Base-by-base conservation (phyloP, 2,329 filamentous ascomycete species). In the Sporothrix brunneoviolacea region DNA sequence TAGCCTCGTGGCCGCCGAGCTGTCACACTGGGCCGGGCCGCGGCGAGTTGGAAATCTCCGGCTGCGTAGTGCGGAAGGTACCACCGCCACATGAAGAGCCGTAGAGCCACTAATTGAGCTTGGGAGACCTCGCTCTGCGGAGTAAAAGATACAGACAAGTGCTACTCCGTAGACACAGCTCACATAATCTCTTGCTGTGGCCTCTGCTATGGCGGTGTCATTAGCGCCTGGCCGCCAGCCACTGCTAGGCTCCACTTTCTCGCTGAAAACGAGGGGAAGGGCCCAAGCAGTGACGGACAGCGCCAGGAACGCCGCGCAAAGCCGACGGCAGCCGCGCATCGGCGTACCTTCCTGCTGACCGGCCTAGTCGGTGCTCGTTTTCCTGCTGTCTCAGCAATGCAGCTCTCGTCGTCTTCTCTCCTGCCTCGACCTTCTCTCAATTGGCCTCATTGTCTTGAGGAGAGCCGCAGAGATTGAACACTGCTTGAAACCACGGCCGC, bases 241-340 rank as follows among this genome's bases (percentile, higher is more conserved):
- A 33, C 33, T 47, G 44, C 33, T 27, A 47, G 33, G 45, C 45
- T 48, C 45, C 45, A 48, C 45, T 48, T 47, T n/a, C n/a, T n/a
- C n/a, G n/a, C 30, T 38, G 35, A 45, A 37, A 38, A 47, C 33
- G 35, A 47, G 44, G 44, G 43, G 43, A 46, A 46, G 9, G 33
- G 6, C 27, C 12, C 10, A 48, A 32, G 8, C 27, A 48, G 28
- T 18, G 37, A 28, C n/a, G 15, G 18, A 32, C 40, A 33, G 36
- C 4, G 40, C 33, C 33, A 46, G 42, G 43, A 18, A 40, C 51
- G 21, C 38, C 42, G 48, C 9, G 7, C 15, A 37, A 54, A 54
- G 52, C 52, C 52, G 52, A 48, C 37, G 40, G 40, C 40, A 53
- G 39, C 46, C 51, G 51, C 30, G n/a, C 16, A 24, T 43, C 21